Base-by-base conservation (phyloP, 331 rosid genomes). In the Arachis monticola region DNA sequence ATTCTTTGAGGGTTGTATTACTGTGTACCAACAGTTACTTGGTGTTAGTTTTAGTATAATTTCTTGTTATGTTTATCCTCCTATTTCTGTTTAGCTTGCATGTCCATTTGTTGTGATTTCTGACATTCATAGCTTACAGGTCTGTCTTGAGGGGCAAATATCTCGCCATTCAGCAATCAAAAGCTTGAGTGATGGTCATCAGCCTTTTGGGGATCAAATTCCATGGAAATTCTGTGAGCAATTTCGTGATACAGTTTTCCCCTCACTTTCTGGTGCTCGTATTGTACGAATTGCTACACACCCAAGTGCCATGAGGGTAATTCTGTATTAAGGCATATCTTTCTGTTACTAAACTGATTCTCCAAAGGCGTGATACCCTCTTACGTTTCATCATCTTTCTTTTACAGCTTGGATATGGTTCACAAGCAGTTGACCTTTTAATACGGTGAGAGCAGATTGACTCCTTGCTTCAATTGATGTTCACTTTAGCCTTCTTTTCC, bases 231-330 rank as follows among this genome's bases (percentile, higher is more conserved):
- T 94, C 77, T 87, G 90, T 79, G 99, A 94, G 84, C 96, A 90
- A 80, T 94, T 90, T 71, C 96, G 91, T 67, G 99, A 92, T 75
- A 86, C 91, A 0, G 92, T 77, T 76, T 92, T 94, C 52, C 99
- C 99, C 27, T 85, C 88, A 57, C 95, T 94, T 48, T 94, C 97
- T 30, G 99, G 99, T 53, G 99, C 86, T 82, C 97, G 97, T 48
- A 92, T 94, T 82, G 99, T 94, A 40, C 97, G 99, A 74, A 94
- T 94, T 73, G 99, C 99, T 40, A 87, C 99, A 17, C 99, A 94
- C 84, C 97, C 99, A 60, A 92, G 91, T 83, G 95, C 91, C 72
- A 90, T 87, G 88, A 90, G 89, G 97, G 99, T 94, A 84, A 81
- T 22, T 81, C 32, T 65, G 6, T n/a, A 57, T 44, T 71, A 58